Evolutionary conservation across 169 alveolate species (phyloP), one percentile per base, ranked within the genome.

Genomic region (Cryptosporidium felis): DNA sequence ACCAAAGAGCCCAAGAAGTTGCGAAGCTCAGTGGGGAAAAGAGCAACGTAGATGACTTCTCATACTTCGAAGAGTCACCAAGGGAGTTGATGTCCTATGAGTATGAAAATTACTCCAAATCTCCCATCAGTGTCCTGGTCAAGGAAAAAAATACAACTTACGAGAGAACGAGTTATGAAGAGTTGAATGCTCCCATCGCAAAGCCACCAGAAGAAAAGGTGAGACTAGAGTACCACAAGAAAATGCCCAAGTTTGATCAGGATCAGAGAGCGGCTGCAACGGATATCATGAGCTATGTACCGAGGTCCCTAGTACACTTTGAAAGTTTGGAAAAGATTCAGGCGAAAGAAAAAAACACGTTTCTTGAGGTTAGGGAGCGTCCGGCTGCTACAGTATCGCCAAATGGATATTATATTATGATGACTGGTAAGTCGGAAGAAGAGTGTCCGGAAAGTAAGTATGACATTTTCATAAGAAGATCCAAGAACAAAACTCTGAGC

Each of bases 381-480:
- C 85, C 85, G 38, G 65, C 85, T 23, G 85, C 85, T 18, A 74
- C 85, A 0, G 51, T 74, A 32, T 74, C 85, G n/a, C 85, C 85
- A 36, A 74, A 21, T 74, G 85, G 85, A 8, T 51, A 47, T 1
- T 74, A 74, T 74, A 5, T 74, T 21, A 51, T 74, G 59, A 23
- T 53, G 14, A 74, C 85, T 6, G 65, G 60, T 5, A 74, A 53
- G 14, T 18, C 74, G 23, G 74, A 49, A 21, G 56, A 49, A 23
- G 67, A 49, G 12, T 74, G 85, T 32, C 60, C 67, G 34, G 85
- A 74, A 16, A 74, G 38, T 36, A 74, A 74, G 32, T 74, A 74
- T 40, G 85, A 74, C 41, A 56, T 74, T 51, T 74, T 74, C 41
- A 74, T 74, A 0, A 49, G 66, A n/a, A 74, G 41, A 23, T 21